Evolutionary conservation across 139 green algal genomes (phyloP), one percentile per base, ranked within the genome.

Genomic region (Volvox africanus): DNA sequence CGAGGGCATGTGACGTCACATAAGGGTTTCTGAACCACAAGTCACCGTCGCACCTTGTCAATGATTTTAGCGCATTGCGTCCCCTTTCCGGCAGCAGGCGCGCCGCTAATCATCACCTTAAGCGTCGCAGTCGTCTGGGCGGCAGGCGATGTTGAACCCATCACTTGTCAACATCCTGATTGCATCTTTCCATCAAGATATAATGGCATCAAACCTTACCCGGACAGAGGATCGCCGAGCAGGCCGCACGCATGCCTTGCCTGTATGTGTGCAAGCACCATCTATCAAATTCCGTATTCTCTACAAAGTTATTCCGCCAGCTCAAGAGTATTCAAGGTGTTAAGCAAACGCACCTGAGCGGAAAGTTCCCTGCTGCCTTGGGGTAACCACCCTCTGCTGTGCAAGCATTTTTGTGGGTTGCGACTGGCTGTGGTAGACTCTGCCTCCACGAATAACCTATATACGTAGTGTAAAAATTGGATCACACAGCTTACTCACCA

Each of bases 51-150:
- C 36, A 83, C 97, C 96, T 98, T 97, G 20, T 98, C 93, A 2
- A 99, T 95, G 55, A 99, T 99, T 55, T 94, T 96, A 37, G 95
- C 96, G 82, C 97, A 99, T 94, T 99, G 97, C 14, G 98, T 99
- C 82, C 98, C 98, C 94, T 99, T 99, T 65, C 98, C 98, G 11
- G 98, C 98, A 2, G 98, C 98, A 35, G 98, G 98, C 0, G 98
- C 96, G 36, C 98, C 98, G 19, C 96, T 92, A 76, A 99, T 99
- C 96, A 99, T 99, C 11, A 99, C 95, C 37, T 96, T 95, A 75
- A 98, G 93, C 50, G 50, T 33, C 50, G 86, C 86, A 28, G 6
- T 75, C 17, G 73, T n/a, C 86, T 90, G 50, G n/a, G 30, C 3
- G 37, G 18, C 37, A 69, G 33, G 1, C 36, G 33, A 30, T 30